Evolutionary conservation across 805 yeast genomes (phyloP).

Genomic region (Metschnikowia proteae): DNA sequence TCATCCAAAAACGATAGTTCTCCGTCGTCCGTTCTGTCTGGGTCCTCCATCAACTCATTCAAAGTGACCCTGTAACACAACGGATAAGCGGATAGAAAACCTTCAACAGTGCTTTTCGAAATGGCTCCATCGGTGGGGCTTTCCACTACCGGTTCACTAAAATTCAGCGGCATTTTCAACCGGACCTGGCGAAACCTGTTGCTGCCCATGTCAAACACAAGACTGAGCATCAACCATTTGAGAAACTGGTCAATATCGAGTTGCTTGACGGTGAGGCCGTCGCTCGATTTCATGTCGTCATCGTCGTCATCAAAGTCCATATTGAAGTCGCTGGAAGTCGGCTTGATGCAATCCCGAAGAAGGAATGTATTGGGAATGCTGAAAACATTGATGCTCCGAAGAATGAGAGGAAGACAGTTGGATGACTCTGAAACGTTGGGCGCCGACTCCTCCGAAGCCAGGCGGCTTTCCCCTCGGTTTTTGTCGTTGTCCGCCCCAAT

Average conservation of each 20-base stretch:
- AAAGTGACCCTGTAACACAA: slow-evolving; percentile 29
- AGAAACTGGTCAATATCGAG: slow-evolving; percentile 32
- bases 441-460: not conserved
- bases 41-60: slow-evolving; percentile 31
- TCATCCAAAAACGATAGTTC: slow-evolving; percentile 38
- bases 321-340: slow-evolving; percentile 25
- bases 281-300: slow-evolving; percentile 30
- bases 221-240: slow-evolving; percentile 40
- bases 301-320: slow-evolving; percentile 36
- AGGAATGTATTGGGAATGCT: slow-evolving; percentile 57
- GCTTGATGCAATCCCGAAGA: slow-evolving; percentile 13
- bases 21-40: slow-evolving; percentile 21
- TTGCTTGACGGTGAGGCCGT: slow-evolving; percentile 29
- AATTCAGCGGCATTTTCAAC: slow-evolving; percentile 13
- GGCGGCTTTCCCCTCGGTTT: not conserved
- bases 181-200: slow-evolving; percentile 16
- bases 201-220: slow-evolving; percentile 36
- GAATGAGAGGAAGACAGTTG: slow-evolving; percentile 64
- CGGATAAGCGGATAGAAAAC: slow-evolving; percentile 29
- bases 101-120: slow-evolving; percentile 18
- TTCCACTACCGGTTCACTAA: slow-evolving; percentile 7
- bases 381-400: slow-evolving; percentile 59
- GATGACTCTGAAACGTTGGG: slow-evolving; percentile 35
- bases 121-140: slow-evolving; percentile 15
- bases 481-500: not conserved